phyloP scores from a whole-genome alignment of 2,329 filamentous ascomycete species.

The Aspergillus costaricaensis region DNA sequence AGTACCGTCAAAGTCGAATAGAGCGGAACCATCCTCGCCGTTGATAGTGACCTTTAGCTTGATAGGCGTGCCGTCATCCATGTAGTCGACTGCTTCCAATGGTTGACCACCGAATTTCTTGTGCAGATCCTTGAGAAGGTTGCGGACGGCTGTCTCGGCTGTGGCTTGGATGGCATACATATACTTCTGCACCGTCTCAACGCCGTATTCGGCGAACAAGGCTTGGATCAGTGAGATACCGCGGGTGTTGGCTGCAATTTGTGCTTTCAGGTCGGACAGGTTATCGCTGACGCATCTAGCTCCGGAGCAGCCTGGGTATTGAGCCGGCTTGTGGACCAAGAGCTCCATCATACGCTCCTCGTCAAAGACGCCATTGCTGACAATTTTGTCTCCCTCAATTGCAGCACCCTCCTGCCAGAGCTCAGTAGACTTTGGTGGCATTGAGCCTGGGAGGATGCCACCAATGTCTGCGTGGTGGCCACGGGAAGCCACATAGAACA shows the following conservation, averaged over 20 bases:
- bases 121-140: conserved; percentile 71
- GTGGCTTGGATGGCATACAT: conserved; percentile 83
- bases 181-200: conserved; percentile 76
- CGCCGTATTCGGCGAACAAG: conserved; percentile 75
- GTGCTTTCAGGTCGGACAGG: conserved; percentile 81
- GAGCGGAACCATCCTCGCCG: conserved; percentile 69
- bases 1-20: conserved; percentile 78
- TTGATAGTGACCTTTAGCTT: conserved; percentile 74
- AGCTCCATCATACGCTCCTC: conserved; percentile 73
- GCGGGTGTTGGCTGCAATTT: conserved; percentile 83
- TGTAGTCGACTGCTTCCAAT: conserved; percentile 75
- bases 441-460: conserved; percentile 77
- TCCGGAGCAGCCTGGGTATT: conserved; percentile 74
- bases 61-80: conserved; percentile 85
- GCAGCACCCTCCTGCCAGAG: conserved; percentile 52
- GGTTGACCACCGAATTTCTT: conserved; percentile 68
- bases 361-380: conserved; percentile 75
- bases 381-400: conserved; percentile 60
- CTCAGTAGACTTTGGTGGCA: conserved; percentile 64
- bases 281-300: conserved; percentile 81
- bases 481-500: conserved; percentile 79
- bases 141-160: conserved; percentile 73
- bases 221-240: conserved; percentile 76
- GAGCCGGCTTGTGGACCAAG: conserved; percentile 71
- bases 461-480: conserved; percentile 85